Conservation (phyloP, 345 rosid species). For the Lagerstroemia speciosa region DNA sequence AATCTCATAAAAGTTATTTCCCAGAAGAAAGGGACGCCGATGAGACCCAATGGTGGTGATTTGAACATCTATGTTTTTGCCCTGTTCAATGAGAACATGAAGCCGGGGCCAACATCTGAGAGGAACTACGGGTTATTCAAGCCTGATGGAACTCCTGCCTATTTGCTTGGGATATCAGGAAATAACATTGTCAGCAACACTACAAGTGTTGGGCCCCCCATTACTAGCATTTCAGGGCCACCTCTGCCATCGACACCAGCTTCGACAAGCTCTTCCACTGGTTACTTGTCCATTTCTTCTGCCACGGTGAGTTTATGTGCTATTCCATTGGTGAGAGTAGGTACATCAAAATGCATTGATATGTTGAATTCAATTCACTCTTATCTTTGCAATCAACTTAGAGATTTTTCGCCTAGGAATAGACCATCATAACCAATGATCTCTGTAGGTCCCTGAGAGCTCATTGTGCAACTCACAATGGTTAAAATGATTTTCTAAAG, state of each 20-base stretch:
- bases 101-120: slow-evolving; percentile 92
- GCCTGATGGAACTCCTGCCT: slow-evolving; percentile 77
- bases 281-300: slow-evolving; percentile 15
- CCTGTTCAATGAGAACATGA: slow-evolving; percentile 87
- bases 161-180: slow-evolving; percentile 31
- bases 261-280: slow-evolving; percentile 4
- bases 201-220: background rate
- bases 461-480: background rate
- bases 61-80: slow-evolving; percentile 68
- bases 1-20: slow-evolving; percentile 54
- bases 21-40: slow-evolving; percentile 68
- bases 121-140: slow-evolving; percentile 88
- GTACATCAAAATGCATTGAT: background rate
- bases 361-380: background rate
- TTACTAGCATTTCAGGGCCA: background rate
- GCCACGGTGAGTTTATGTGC: slow-evolving; percentile 3
- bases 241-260: slow-evolving; percentile 2
- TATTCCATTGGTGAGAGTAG: background rate
- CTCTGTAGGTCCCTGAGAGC: background rate
- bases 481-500: background rate
- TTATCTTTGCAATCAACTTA: background rate
- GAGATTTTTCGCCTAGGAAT: background rate
- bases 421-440: background rate
- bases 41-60: slow-evolving; percentile 50
- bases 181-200: slow-evolving; percentile 1